Evolutionary conservation across 2,329 filamentous ascomycete genomes (phyloP), one percentile per base, ranked within the genome.

Genomic region (Pseudogymnoascus sp.): DNA sequence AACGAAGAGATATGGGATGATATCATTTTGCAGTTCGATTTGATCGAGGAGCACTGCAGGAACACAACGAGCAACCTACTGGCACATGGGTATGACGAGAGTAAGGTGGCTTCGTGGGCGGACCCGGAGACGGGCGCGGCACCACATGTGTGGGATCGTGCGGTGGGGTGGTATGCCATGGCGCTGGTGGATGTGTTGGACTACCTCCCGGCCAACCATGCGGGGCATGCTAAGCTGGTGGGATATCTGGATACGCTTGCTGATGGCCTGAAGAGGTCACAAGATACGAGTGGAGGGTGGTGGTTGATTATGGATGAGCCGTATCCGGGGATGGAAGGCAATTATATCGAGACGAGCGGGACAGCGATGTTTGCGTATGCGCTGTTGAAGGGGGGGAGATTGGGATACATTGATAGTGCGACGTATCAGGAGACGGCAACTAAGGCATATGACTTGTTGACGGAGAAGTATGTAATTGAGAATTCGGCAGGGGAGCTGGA

Each of bases 311-410:
- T 77, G 67, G 68, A 68, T 49, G 45, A 55, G n/a, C 45, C 45
- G 12, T 39, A 65, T 29, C 63, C 63, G 11, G 69, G 68, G 1
- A 64, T 62, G 19, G 65, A 64, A 39, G 70, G 70, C 8, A 76
- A 76, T 63, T 76, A 75, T 62, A 73, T 76, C 62, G 74, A 76
- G 68, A 73, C 71, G 19, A 75, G 73, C 61, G 72, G 67, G 21
- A 73, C 66, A 1, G 73, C 74, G 26, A 75, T 76, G 74, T 76
- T 76, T 64, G 66, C 73, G 1, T 75, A 75, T 60, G 71, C 73
- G 8, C 64, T 76, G n/a, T 67, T 76, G 19, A 76, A 76, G 68
- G 72, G 73, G 5, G 63, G 69, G 29, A 69, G 74, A 5, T 63
- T 74, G 35, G 74, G 75, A 0, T 75, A 74, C 41, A 63, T 76